These are phyloP conservation scores for Cystofilobasidium bisporidii DNA, from an alignment of 768 basidiomycete genomes.

Conservation along the genomic window DNA sequence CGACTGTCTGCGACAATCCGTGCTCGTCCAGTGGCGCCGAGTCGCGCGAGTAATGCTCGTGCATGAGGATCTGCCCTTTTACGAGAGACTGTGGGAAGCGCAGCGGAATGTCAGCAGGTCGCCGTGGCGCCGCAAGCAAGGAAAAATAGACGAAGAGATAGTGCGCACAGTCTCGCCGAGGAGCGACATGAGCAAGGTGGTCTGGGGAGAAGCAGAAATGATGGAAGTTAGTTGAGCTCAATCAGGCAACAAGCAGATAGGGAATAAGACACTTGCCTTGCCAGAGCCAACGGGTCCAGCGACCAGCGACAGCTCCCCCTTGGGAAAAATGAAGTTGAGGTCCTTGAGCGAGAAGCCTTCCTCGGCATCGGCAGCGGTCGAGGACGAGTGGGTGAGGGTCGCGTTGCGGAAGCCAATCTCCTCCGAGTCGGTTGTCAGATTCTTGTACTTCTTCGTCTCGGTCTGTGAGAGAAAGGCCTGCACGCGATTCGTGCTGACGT, in stretches of 20 bases:
- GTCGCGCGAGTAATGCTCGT: conserved; percentile 11
- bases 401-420: conserved; percentile 33
- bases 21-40: conserved; percentile 6
- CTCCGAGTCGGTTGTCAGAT: conserved; percentile 13
- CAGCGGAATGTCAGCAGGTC: neutral
- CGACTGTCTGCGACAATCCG: conserved; percentile 22
- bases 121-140: no score
- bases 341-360: conserved; percentile 30
- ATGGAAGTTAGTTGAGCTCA: no score
- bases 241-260: no score
- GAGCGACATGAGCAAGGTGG: conserved; percentile 32
- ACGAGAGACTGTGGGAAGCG: conserved; percentile 1
- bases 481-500: conserved; percentile 37
- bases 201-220: no score
- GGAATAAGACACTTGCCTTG: no score
- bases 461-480: conserved; percentile 41
- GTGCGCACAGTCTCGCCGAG: conserved; percentile 35
- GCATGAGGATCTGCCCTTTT: conserved; percentile 14
- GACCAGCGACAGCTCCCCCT: conserved; percentile 33
- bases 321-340: conserved; percentile 33
- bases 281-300: conserved; percentile 36
- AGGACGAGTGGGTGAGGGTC: conserved; percentile 32
- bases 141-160: no score
- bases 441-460: conserved; percentile 42
- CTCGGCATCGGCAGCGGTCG: conserved; percentile 27